Evolutionary conservation across 768 basidiomycete genomes (phyloP), one percentile per base, ranked within the genome.

Genomic region (Lyophyllum shimeji): DNA sequence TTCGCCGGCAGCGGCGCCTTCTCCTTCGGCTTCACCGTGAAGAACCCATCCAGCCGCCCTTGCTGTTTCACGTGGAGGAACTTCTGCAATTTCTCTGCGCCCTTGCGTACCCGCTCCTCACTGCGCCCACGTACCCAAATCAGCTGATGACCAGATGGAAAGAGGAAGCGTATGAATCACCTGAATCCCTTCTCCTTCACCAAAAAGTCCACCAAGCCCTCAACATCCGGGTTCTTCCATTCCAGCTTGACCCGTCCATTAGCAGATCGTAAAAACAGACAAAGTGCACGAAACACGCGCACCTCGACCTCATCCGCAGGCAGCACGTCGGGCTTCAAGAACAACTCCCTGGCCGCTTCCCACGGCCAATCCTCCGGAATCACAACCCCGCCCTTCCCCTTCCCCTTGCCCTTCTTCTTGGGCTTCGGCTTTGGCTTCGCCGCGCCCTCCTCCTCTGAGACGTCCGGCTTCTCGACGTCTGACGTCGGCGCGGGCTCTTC

Each of bases 281-380:
- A 45, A 18, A 53, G 7, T 15, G 15, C 6, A 21, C 31, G 15
- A 13, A 37, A 37, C 4, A n/a, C 12, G 53, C 27, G 7, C 25
- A 96, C 95, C 75, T 97, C 90, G 23, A 98, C 68, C 63, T 98
- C 81, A 46, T 87, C 85, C 2, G 93, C 89, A 23, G 93, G 89
- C 7, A 85, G 75, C 20, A 99, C 96, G 57, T 97, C 93, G 1
- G 97, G 97, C 49, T 88, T 84, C 71, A 87, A 72, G 65, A 99
- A 99, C 23, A 99, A 66, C 68, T 86, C 81, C 73, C 95, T 95
- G 34, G 97, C 97, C 59, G 94, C 89, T 69, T 95, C 86, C 92
- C 93, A 98, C 46, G 93, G 93, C 96, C 96, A 99, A 56, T 96
- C 87, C 44, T 95, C 95, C 0, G 97, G 96, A 34, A 98, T 80